These are phyloP conservation scores for Paracoccidioides lutzii DNA, from an alignment of 2,329 filamentous ascomycete genomes.

Conservation along the genomic window DNA sequence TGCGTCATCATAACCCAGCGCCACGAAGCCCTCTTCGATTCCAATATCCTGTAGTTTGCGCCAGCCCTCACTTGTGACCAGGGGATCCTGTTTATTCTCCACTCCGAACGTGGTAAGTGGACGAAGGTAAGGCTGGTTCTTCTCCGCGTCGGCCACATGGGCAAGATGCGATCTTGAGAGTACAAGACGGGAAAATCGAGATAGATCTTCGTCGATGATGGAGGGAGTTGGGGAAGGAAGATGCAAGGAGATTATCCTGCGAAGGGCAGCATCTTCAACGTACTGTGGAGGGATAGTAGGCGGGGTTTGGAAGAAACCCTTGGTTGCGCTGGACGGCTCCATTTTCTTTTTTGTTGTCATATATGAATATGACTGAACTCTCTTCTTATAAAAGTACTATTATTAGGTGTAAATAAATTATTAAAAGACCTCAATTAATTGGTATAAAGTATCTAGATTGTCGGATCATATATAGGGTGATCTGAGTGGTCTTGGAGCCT, in stretches of 20 bases:
- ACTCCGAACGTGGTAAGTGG: constrained; percentile 15
- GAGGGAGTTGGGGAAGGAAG: constrained; percentile 13
- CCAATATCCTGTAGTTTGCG: constrained; percentile 14
- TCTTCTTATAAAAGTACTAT: not conserved
- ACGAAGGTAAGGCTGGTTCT: constrained; percentile 13
- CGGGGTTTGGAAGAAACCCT: constrained; percentile 16
- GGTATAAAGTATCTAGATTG: no score
- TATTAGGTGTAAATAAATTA: not conserved
- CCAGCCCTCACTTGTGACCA: constrained; percentile 19
- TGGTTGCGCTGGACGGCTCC: constrained; percentile 16
- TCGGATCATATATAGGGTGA: no score
- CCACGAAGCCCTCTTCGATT: constrained; percentile 17
- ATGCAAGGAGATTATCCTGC: constrained; percentile 13
- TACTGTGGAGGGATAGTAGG: constrained; percentile 12
- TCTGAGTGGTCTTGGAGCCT: no score
- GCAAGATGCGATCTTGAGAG: constrained; percentile 11
- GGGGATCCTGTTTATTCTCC: constrained; percentile 16
- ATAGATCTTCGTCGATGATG: constrained; percentile 12
- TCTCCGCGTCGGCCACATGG: constrained; percentile 14
- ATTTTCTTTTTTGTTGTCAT: constrained; percentile 3
- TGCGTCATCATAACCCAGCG: constrained; percentile 12
- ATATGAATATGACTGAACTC: not conserved
- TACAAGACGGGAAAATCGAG: constrained; percentile 14
- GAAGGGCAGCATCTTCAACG: constrained; percentile 13
- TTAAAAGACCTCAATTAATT: not conserved